Evolutionary conservation across 2,329 filamentous ascomycete genomes (phyloP), one percentile per base, ranked within the genome.

Genomic region (Aciculosporium take): DNA sequence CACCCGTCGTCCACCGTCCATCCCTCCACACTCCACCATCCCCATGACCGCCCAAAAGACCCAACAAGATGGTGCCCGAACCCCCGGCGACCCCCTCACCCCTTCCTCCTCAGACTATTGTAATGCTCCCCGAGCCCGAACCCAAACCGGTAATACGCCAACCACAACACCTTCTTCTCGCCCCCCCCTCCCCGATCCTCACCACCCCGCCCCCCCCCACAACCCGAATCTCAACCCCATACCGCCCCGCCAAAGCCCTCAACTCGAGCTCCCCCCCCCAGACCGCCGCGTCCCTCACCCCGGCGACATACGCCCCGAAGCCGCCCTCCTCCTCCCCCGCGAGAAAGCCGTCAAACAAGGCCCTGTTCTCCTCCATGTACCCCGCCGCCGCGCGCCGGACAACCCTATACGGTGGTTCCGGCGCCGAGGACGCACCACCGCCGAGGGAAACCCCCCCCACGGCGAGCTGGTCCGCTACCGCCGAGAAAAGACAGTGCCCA

Each of bases 71-170:
- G n/a, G n/a, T n/a, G n/a, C n/a, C n/a, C n/a, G n/a, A n/a, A n/a
- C n/a, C n/a, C n/a, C n/a, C n/a, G n/a, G n/a, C n/a, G n/a, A n/a
- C n/a, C n/a, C n/a, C 36, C 41, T 42, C 41, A 53, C 49, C 51
- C 48, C 49, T 53, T 54, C 54, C 67, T 73, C 51, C 75, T 62
- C 57, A 98, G 62, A 40, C 88, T 94, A 58, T 98, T 98, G 63
- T 98, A 98, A 64, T 98, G 91, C 66, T 96, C 91, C 10, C 91
- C 91, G 38, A 98, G 66, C 1, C 89, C 89, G 60, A 93, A 96
- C 37, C 84, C 85, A 65, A 95, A 87, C 53, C 84, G 74, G 62
- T 96, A 96, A 61, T 96, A 98, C 28, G 87, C 89, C 60, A 98
- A 60, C 89, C 91, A 96, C 39, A 94, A 29, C 29, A 52, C 54